Percentiles rank a stretch among this genome's conserved stretches.
Evolutionary conservation across 257 asterid genomes (phyloP).

Genomic region (Nicotiana knightiana): DNA sequence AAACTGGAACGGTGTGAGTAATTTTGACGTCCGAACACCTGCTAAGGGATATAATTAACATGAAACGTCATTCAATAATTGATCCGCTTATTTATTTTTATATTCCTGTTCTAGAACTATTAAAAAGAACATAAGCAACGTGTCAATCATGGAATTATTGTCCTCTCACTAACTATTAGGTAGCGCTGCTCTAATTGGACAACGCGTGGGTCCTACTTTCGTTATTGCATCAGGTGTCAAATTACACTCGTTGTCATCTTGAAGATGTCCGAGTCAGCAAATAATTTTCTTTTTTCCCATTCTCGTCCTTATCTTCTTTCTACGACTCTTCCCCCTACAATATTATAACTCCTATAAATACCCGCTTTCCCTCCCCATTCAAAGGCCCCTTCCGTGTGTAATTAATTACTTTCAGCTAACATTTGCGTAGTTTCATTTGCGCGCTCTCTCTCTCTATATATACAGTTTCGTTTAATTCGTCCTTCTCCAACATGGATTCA

Average conservation of each 20-base stretch:
- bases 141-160: not conserved
- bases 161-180: not conserved
- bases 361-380: not conserved
- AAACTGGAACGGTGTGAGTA: too few relatives aligned
- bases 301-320: not conserved
- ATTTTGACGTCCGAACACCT: too few relatives aligned
- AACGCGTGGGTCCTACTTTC: constrained; percentile 1
- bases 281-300: not conserved
- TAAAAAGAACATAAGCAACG: not conserved
- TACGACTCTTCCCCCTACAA: not conserved
- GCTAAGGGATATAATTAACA: too few relatives aligned
- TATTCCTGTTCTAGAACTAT: not conserved
- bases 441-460: not conserved
- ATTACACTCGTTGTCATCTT: not conserved
- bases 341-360: constrained; percentile 3
- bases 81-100: not conserved
- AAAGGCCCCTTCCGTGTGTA: not conserved
- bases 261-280: constrained; percentile 11
- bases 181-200: not conserved
- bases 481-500: constrained; percentile 19
- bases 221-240: not conserved
- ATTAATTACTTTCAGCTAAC: not conserved
- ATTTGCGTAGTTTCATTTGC: not conserved
- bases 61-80: not conserved
- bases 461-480: not conserved